Evolutionary conservation across 2,329 filamentous ascomycete genomes (phyloP).

Genomic region (Penicillium sumatraense): DNA sequence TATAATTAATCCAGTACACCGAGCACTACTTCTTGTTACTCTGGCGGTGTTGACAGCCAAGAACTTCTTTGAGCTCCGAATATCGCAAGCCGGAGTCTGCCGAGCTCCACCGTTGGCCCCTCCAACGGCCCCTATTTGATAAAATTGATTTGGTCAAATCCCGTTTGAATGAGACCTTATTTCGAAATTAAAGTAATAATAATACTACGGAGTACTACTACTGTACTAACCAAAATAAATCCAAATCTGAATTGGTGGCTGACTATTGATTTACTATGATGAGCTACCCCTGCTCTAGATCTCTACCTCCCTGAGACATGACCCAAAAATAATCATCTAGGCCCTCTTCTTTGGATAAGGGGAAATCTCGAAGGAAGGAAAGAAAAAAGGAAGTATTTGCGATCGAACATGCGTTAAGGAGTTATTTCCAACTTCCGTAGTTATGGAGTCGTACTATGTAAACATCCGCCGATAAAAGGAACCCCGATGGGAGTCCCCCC

Average conservation of each 20-base stretch:
- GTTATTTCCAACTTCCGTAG: too few species aligned
- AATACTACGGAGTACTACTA: too few species aligned
- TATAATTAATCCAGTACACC: too few species aligned
- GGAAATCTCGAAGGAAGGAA: too few species aligned
- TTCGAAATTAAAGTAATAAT: too few species aligned
- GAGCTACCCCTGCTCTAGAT: neutral
- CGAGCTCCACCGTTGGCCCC: constrained; percentile 3
- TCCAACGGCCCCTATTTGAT: neutral
- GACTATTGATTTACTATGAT: neutral
- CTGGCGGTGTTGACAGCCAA: neutral
- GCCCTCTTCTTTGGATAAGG: too few species aligned
- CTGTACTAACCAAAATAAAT: too few species aligned
- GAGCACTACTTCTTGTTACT: too few species aligned
- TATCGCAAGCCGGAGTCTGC: constrained; percentile 1
- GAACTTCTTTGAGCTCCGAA: neutral
- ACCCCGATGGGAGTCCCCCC: neutral
- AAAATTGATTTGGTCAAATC: neutral
- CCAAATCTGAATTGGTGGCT: neutral
- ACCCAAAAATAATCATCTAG: neutral
- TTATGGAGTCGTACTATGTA: too few species aligned
- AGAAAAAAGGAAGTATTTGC: too few species aligned
- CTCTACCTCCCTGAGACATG: neutral
- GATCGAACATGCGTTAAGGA: too few species aligned
- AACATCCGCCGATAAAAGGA: too few species aligned
- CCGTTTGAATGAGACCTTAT: neutral